phyloP scores from a whole-genome alignment of 2,329 filamentous ascomycete species.

The Tothia fuscella region DNA sequence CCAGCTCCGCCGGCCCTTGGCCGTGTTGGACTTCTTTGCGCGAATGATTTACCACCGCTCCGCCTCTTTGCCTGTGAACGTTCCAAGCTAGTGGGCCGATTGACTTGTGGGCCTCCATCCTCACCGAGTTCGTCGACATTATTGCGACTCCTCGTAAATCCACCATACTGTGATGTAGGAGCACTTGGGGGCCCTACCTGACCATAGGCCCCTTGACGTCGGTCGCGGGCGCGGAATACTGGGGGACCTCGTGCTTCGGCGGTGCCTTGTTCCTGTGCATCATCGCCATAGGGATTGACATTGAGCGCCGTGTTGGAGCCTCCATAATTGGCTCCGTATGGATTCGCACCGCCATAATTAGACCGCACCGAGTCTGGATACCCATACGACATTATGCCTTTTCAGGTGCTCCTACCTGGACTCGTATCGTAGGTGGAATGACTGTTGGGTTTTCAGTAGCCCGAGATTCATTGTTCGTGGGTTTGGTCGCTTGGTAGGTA shows the following conservation, averaged over 20 bases:
- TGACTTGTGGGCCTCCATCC: slow-evolving; percentile 20
- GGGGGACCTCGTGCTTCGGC: background rate
- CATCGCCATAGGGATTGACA: slow-evolving; percentile 16
- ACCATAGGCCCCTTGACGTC: slow-evolving; percentile 6
- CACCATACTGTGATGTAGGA: background rate
- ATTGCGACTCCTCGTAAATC: background rate
- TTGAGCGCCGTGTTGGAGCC: background rate
- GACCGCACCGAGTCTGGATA: too few relatives aligned
- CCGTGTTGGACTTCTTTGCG: slow-evolving; percentile 17
- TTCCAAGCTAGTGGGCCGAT: slow-evolving; percentile 29
- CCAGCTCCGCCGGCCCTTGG: background rate
- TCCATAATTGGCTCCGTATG: slow-evolving; percentile 27
- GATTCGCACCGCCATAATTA: slow-evolving; percentile 12
- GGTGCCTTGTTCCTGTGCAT: background rate
- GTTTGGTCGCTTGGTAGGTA: too few relatives aligned
- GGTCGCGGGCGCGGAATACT: slow-evolving; percentile 6
- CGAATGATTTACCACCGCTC: slow-evolving; percentile 26
- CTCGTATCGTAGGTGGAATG: too few relatives aligned
- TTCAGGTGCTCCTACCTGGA: too few relatives aligned
- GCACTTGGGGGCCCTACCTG: background rate
- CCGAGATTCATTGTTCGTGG: too few relatives aligned
- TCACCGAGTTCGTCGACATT: slow-evolving; percentile 8
- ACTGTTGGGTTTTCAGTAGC: too few relatives aligned
- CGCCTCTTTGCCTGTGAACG: slow-evolving; percentile 28
- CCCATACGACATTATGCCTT: too few relatives aligned